These are phyloP conservation scores for Kluyveromyces marxianus DNA, from an alignment of 1,139 yeast species.

Conservation along the genomic window DNA sequence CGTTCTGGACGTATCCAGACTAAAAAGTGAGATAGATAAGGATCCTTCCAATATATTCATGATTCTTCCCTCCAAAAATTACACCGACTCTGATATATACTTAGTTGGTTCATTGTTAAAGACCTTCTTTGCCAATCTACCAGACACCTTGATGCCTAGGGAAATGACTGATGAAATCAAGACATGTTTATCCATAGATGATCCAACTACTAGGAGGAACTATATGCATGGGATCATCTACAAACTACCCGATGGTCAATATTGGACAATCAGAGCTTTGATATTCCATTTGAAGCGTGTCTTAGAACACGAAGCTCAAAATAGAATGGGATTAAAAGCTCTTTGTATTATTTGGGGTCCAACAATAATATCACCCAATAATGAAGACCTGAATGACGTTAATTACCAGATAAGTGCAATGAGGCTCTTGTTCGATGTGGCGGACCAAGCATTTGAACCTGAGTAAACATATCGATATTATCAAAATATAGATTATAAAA, in stretches of 20 bases:
- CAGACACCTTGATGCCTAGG: conserved; percentile 60
- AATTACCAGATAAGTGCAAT: conserved; percentile 74
- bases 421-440: conserved; percentile 75
- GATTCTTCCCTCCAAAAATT: conserved; percentile 42
- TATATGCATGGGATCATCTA: conserved; percentile 81
- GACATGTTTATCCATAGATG: conserved; percentile 66
- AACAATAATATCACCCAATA: conserved; percentile 56
- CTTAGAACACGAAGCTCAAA: conserved; percentile 51
- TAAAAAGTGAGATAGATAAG: conserved; percentile 64
- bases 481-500: neutral
- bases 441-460: conserved; percentile 83
- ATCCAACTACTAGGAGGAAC: conserved; percentile 51
- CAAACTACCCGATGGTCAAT: conserved; percentile 89
- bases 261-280: conserved; percentile 79
- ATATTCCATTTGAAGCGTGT: conserved; percentile 79
- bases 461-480: conserved; percentile 29
- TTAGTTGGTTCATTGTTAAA: conserved; percentile 66
- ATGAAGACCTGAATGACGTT: conserved; percentile 67
- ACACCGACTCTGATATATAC: conserved; percentile 65
- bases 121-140: conserved; percentile 57
- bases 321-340: conserved; percentile 75
- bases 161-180: conserved; percentile 53
- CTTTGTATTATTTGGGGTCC: conserved; percentile 95
- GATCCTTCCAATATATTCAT: conserved; percentile 65
- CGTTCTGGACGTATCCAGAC: conserved; percentile 60